phyloP scores from a whole-genome alignment of 495 filamentous ascomycete species.

The Mytilinidion resinicola region DNA sequence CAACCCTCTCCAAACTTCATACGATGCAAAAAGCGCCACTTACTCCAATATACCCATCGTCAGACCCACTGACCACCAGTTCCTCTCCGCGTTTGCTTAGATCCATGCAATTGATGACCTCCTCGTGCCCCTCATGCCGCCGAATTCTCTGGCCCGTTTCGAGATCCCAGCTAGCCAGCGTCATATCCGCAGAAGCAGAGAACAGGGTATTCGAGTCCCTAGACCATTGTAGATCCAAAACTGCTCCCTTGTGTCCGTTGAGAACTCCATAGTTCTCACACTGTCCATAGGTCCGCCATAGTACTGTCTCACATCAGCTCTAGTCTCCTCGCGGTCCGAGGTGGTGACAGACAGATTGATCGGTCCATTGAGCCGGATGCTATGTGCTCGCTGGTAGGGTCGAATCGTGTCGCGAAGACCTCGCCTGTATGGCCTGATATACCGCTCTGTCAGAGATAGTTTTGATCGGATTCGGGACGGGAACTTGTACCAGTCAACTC shows the following conservation, averaged over 20 bases:
- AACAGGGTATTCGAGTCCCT: conserved; percentile 86
- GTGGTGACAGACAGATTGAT: conserved; percentile 62
- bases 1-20: not conserved
- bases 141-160: conserved; percentile 83
- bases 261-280: conserved; percentile 90
- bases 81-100: conserved; percentile 85
- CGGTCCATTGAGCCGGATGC: conserved; percentile 95
- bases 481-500: conserved; percentile 67
- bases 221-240: conserved; percentile 94
- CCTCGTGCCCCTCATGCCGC: conserved; percentile 86
- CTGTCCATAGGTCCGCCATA: conserved; percentile 87
- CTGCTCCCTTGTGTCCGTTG: conserved; percentile 79
- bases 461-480: not conserved
- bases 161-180: conserved; percentile 89
- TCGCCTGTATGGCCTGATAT: conserved; percentile 61
- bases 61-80: conserved; percentile 76
- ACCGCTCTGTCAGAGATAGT: not conserved
- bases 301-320: conserved; percentile 48
- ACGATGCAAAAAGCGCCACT: conserved; percentile 11
- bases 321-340: not conserved
- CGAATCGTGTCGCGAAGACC: conserved; percentile 86
- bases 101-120: conserved; percentile 85
- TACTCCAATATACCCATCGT: conserved; percentile 83
- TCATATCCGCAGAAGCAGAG: conserved; percentile 88
- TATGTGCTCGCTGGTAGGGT: conserved; percentile 77